Evolutionary conservation across 2,329 filamentous ascomycete genomes (phyloP), one percentile per base, ranked within the genome.

Genomic region (Thermoascus crustaceus): DNA sequence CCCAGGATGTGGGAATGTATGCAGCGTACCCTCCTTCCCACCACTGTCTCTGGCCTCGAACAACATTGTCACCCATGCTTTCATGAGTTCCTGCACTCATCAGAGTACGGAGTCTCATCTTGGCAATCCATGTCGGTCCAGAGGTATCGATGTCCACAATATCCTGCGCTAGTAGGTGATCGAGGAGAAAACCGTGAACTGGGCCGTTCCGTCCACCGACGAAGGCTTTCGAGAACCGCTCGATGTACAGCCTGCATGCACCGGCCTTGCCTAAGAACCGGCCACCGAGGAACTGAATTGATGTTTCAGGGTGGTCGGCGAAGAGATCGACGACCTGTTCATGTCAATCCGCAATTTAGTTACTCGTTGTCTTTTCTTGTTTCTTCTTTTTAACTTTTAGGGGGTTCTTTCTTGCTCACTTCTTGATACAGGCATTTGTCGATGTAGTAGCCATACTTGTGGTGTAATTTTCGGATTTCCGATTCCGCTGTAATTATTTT

Each of bases 341-440:
- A 24, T 30, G 4, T 14, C 7, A 14, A 8, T 8, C 4, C 7
- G 16, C 7, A 27, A 24, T 24, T 24, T 10, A 10, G 18, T 41
- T 30, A 41, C 34, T 21, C 31, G 14, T 17, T 22, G n/a, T n/a
- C n/a, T n/a, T n/a, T n/a, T n/a, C n/a, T n/a, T n/a, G n/a, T n/a
- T n/a, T n/a, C n/a, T n/a, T n/a, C n/a, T n/a, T n/a, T n/a, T n/a
- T n/a, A n/a, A n/a, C n/a, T n/a, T n/a, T n/a, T n/a, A n/a, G n/a
- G n/a, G n/a, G n/a, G n/a, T n/a, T n/a, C n/a, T n/a, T n/a, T n/a
- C n/a, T n/a, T n/a, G 30, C 43, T 30, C 35, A 67, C 70, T 58
- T 75, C 69, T 42, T 73, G 65, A 54, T 75, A 76, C 1, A 76
- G 58, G 40, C 72, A 76, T 44, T 76, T 76, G 56, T 76, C 72